Conservation (phyloP, 257 asterid species). For the Solanum tacnaense region DNA sequence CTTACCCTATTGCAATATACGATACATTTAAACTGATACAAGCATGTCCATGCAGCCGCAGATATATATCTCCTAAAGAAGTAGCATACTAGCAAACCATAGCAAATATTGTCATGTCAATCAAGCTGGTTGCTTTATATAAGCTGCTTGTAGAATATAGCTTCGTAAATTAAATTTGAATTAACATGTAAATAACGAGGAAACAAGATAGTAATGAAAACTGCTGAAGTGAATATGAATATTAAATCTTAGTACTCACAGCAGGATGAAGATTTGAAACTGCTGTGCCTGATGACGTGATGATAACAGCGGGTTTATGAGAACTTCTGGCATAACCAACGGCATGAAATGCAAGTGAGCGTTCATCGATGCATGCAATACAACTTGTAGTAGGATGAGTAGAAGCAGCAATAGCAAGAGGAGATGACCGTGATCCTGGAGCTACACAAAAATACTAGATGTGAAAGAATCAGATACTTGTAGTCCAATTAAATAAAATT, state of each 20-base stretch:
- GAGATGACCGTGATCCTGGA: conserved; percentile 98
- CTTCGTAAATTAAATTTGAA: background rate
- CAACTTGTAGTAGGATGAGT: conserved; percentile 85
- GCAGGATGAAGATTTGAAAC: conserved; percentile 97
- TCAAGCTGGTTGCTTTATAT: background rate
- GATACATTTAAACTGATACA: background rate
- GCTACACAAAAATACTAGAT: conserved; percentile 90
- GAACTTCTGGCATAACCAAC: conserved; percentile 96
- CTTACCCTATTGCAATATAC: background rate
- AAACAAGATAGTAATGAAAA: background rate
- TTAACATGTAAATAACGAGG: background rate
- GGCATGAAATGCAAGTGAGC: conserved; percentile 94
- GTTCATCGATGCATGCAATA: conserved; percentile 82
- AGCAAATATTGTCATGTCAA: background rate
- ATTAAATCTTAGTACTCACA: conserved; percentile 37
- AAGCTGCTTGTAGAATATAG: background rate
- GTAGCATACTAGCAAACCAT: background rate
- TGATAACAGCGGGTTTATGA: conserved; percentile 68
- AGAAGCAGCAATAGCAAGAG: conserved; percentile 93
- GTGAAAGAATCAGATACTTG: conserved; percentile 27
- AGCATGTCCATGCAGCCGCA: background rate
- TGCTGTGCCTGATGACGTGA: conserved; percentile 97
- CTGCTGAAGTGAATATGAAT: background rate
- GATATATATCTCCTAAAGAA: background rate
- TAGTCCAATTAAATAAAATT: background rate